Percentiles rank a stretch among this genome's conserved stretches.
Evolutionary conservation across 1,139 yeast species (phyloP).

Genomic region (Debaryomycetaceae sp.): DNA sequence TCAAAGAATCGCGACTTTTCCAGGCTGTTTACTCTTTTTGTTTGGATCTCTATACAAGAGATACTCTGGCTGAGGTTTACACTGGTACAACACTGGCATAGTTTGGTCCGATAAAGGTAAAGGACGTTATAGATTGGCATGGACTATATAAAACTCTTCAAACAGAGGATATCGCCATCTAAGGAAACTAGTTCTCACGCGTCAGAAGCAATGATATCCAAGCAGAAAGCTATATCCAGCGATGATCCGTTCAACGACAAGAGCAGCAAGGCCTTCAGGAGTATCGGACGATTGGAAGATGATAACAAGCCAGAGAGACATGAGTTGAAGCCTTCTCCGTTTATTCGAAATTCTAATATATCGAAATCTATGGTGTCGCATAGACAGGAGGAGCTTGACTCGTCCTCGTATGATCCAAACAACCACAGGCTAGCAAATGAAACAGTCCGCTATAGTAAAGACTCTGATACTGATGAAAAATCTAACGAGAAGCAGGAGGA

Average conservation of each 20-base stretch:
- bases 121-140: slow-evolving; percentile 1
- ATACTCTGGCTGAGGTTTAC: background rate
- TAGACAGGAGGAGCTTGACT: background rate
- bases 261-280: slow-evolving; percentile 1
- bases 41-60: slow-evolving; percentile 1
- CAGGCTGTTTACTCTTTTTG: slow-evolving; percentile 1
- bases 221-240: slow-evolving; percentile 12
- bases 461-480: background rate
- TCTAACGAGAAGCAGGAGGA: background rate
- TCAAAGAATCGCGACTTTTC: background rate
- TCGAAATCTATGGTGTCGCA: slow-evolving; percentile 4
- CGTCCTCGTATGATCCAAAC: background rate
- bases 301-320: background rate
- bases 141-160: slow-evolving; percentile 11
- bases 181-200: slow-evolving; percentile 8
- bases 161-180: slow-evolving; percentile 16
- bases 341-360: slow-evolving; percentile 8
- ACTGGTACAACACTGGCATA: no score
- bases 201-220: slow-evolving; percentile 5
- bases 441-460: background rate
- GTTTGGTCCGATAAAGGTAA: background rate
- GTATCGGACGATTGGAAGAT: background rate
- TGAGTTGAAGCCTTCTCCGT: slow-evolving; percentile 1
- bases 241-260: slow-evolving; percentile 33
- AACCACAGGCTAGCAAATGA: background rate